A percentile compares a stretch with the other conserved stretches of the same genome.
Conservation (phyloP, 805 yeast species). For the Jamesozyma piceae region DNA sequence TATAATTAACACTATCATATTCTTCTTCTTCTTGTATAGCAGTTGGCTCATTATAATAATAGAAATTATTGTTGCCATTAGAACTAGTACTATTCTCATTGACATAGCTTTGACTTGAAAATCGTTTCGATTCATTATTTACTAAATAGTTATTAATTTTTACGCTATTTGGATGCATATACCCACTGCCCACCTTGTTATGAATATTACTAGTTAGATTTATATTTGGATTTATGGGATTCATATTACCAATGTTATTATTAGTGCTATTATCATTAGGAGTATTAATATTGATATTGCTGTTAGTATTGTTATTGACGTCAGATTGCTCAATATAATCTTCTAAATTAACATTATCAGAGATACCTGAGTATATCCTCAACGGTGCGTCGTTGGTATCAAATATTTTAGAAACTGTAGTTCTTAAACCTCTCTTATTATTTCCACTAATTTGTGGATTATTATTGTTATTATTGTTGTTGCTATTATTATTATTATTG, state of each 20-base stretch:
- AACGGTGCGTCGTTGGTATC: slow-evolving; percentile 66
- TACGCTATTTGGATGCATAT: slow-evolving; percentile 4
- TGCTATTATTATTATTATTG: not conserved
- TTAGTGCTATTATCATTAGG: slow-evolving; percentile 1
- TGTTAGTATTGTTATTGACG: slow-evolving; percentile 3
- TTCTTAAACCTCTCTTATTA: slow-evolving; percentile 36
- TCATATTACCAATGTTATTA: slow-evolving; percentile 1
- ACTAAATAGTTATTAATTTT: slow-evolving; percentile 5
- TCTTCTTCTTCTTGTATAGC: slow-evolving; percentile 17
- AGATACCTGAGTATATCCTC: slow-evolving; percentile 62
- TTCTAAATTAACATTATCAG: slow-evolving; percentile 45
- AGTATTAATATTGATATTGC: not conserved
- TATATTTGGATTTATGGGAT: slow-evolving; percentile 1
- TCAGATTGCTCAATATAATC: slow-evolving; percentile 38
- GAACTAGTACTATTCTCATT: not conserved
- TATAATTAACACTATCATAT: slow-evolving; percentile 2
- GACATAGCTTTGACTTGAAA: not conserved
- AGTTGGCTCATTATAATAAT: slow-evolving; percentile 5
- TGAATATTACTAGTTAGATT: not conserved
- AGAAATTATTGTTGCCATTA: not conserved
- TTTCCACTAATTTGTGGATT: slow-evolving; percentile 4
- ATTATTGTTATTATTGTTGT: not conserved
- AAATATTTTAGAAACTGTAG: slow-evolving; percentile 65
- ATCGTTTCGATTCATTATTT: slow-evolving; percentile 4
- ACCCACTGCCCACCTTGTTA: not conserved